A percentile compares a stretch with the other conserved stretches of the same genome.
phyloP scores from a whole-genome alignment of 2,329 filamentous ascomycete genomes.

The Microcera coccophila region DNA sequence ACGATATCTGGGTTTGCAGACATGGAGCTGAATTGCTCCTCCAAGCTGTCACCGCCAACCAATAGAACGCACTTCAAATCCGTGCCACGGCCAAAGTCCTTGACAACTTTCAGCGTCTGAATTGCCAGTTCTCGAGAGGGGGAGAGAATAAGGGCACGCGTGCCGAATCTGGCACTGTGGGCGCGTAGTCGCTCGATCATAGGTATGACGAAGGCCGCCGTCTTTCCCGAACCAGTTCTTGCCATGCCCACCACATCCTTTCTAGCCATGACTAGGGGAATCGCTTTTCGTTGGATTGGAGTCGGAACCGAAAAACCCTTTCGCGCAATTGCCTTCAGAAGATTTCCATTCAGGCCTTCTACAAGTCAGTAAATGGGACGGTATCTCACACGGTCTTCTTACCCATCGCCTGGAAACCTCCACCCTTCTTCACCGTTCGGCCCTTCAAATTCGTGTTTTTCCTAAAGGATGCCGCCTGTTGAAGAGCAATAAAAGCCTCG shows the following conservation, averaged over 20 bases:
- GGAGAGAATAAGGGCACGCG: slow-evolving; percentile 81
- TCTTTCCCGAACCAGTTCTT: slow-evolving; percentile 97
- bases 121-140: slow-evolving; percentile 91
- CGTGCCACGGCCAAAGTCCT: slow-evolving; percentile 85
- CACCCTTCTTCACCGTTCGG: slow-evolving; percentile 86
- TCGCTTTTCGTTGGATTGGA: slow-evolving; percentile 94
- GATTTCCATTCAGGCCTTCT: slow-evolving; percentile 68
- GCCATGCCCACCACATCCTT: slow-evolving; percentile 99
- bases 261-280: slow-evolving; percentile 82
- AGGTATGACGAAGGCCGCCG: slow-evolving; percentile 94
- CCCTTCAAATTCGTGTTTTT: slow-evolving; percentile 80
- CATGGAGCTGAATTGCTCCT: slow-evolving; percentile 93
- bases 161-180: slow-evolving; percentile 82
- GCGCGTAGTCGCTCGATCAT: slow-evolving; percentile 93
- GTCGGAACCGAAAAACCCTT: slow-evolving; percentile 97
- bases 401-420: slow-evolving; percentile 95
- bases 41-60: slow-evolving; percentile 90
- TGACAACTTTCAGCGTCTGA: slow-evolving; percentile 93
- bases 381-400: slow-evolving; percentile 20
- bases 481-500: slow-evolving; percentile 84
- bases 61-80: slow-evolving; percentile 87
- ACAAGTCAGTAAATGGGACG: slow-evolving; percentile 10
- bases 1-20: slow-evolving; percentile 93
- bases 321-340: slow-evolving; percentile 84
- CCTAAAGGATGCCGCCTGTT: slow-evolving; percentile 82